Evolutionary conservation across 495 filamentous ascomycete species (phyloP).

Genomic region (Hypoxylon trugodes): DNA sequence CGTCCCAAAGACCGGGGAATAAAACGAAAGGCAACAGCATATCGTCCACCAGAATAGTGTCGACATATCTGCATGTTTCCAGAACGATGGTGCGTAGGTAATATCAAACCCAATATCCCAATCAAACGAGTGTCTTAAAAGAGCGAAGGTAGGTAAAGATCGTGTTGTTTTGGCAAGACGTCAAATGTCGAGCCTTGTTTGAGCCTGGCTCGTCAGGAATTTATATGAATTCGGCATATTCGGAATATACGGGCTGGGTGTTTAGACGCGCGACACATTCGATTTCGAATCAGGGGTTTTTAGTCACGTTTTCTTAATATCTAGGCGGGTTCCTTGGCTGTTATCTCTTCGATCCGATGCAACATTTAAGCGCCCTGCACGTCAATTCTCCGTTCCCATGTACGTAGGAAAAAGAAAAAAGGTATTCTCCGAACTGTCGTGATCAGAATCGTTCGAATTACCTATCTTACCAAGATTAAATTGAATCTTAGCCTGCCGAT

Average conservation of each 20-base stretch:
- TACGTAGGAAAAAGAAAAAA: not conserved
- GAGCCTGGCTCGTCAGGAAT: not conserved
- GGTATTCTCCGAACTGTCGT: not conserved
- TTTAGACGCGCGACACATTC: slow-evolving; percentile 9
- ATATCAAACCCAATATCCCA: not conserved
- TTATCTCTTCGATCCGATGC: slow-evolving; percentile 24
- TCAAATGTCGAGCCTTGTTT: not conserved
- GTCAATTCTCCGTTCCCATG: not conserved
- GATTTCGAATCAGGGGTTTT: not conserved
- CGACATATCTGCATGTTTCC: slow-evolving; percentile 14
- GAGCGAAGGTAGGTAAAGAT: not conserved
- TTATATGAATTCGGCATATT: slow-evolving; percentile 7
- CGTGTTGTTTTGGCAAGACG: not conserved
- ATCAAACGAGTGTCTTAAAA: not conserved
- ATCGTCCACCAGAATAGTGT: not conserved
- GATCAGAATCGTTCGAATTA: slow-evolving; percentile 4
- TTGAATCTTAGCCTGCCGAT: not conserved
- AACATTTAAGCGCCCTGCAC: slow-evolving; percentile 32
- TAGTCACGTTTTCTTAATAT: not conserved
- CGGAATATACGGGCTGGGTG: not conserved
- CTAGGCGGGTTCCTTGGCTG: slow-evolving; percentile 1
- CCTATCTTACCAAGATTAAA: slow-evolving; percentile 28
- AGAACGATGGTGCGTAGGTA: not conserved
- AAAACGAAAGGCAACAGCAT: slow-evolving; percentile 17
- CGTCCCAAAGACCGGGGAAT: not conserved